These are phyloP conservation scores for Cryptosporidium meleagridis DNA, from an alignment of 169 alveolate species.

Conservation along the genomic window DNA sequence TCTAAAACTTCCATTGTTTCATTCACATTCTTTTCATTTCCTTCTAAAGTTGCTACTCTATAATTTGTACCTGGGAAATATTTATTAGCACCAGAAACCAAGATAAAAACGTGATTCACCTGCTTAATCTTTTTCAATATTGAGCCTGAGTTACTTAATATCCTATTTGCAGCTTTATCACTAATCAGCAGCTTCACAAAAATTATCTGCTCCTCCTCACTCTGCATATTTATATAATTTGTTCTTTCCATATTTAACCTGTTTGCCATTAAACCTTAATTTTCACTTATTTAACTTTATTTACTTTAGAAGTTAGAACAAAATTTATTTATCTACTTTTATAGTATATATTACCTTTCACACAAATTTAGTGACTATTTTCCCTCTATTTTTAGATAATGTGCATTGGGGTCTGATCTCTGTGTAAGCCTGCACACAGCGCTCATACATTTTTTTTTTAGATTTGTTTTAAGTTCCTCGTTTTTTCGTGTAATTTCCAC, in stretches of 20 bases:
- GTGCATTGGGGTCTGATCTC: conserved; percentile 39
- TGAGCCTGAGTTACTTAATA: conserved; percentile 56
- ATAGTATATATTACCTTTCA: background rate
- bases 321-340: background rate
- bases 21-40: conserved; percentile 57
- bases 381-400: conserved; percentile 32
- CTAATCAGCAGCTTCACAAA: conserved; percentile 47
- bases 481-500: background rate
- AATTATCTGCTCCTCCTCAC: conserved; percentile 4
- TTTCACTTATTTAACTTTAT: background rate
- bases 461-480: background rate
- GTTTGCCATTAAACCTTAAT: background rate
- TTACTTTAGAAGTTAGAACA: background rate
- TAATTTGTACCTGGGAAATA: conserved; percentile 72
- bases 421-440: conserved; percentile 64
- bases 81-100: conserved; percentile 49
- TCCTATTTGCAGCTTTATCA: conserved; percentile 44
- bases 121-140: conserved; percentile 36
- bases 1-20: conserved; percentile 59
- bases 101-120: conserved; percentile 44
- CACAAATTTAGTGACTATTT: conserved; percentile 2
- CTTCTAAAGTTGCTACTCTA: conserved; percentile 72
- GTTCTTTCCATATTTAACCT: background rate
- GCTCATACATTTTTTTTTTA: conserved; percentile 20
- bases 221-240: background rate